Evolutionary conservation across 179 eudicot species (phyloP), one percentile per base, ranked within the genome.

Genomic region (Heliamphora ciliata): DNA sequence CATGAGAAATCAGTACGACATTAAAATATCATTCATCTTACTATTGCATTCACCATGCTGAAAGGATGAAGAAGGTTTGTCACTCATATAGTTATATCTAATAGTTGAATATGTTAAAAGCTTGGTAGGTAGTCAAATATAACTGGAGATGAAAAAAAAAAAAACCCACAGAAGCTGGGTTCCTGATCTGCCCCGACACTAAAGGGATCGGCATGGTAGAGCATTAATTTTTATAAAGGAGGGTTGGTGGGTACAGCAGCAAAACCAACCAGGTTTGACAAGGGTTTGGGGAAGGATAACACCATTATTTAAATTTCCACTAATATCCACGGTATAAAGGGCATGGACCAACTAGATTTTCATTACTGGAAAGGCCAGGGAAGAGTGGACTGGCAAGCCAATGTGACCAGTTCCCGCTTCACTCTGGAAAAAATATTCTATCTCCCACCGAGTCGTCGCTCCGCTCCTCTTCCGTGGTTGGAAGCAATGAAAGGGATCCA

Each of bases 1-100:
- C 55, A 63, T n/a, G 74, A 64, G 51, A 81, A 17, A 76, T 17
- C 74, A 75, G 71, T 40, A 63, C 64, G 44, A 75, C 77, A 52
- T 81, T 56, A 4, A 7, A 6, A 40, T 14, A 56, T 58, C 48
- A 31, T 2, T 40, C 2, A 61, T 58, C 58, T 51, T 54, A 54
- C 17, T 55, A 9, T 76, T 31, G 17, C 65, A 21, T 48, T 13
- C 50, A 31, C 18, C 50, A 76, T 21, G 24, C n/a, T 47, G n/a
- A 0, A 5, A 50, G n/a, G 63, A 79, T 65, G 60, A 78, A 64
- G 56, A 8, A n/a, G n/a, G 44, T 6, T 4, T 74, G 59, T 17
- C 1, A 15, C 77, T 74, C 24, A 21, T 21, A 21, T 21, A 21
- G 24, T 21, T 21, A 21, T 10, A 78, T 48, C 14, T 48, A 50